Conservation (phyloP, 148 eudicot genomes). For the Rhododendron ferrugineum region DNA sequence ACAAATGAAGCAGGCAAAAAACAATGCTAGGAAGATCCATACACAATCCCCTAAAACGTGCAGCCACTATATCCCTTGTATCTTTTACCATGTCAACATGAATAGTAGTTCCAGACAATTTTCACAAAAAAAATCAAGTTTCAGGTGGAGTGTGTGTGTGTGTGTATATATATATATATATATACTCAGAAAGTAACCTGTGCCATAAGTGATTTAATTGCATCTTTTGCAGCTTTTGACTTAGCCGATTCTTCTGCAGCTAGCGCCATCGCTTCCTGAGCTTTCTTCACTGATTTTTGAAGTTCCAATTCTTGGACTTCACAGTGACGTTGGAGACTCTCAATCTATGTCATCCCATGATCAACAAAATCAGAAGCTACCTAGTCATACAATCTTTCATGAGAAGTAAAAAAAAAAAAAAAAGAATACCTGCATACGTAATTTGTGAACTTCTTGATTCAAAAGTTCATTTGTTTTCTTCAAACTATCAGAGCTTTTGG, state of each 20-base stretch:
- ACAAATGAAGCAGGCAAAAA: neutral
- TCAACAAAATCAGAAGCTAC: slow-evolving; percentile 5
- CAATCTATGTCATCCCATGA: slow-evolving; percentile 47
- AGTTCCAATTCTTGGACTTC: slow-evolving; percentile 80
- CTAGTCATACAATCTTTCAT: neutral
- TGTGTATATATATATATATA: neutral
- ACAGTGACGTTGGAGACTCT: slow-evolving; percentile 58
- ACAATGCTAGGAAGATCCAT: neutral
- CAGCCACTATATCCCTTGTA: neutral
- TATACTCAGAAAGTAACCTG: slow-evolving; percentile 45
- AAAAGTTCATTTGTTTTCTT: slow-evolving; percentile 87
- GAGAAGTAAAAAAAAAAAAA: neutral
- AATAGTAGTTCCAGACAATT: neutral
- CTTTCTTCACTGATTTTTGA: slow-evolving; percentile 63
- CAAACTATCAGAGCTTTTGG: slow-evolving; percentile 76
- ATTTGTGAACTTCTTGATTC: slow-evolving; percentile 76
- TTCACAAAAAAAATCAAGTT: neutral
- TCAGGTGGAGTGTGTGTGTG: neutral
- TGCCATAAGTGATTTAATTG: slow-evolving; percentile 76
- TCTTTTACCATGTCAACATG: neutral
- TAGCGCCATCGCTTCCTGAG: slow-evolving; percentile 74
- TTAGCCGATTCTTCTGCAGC: slow-evolving; percentile 94
- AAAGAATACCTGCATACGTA: slow-evolving; percentile 69
- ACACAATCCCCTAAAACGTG: neutral
- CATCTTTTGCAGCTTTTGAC: slow-evolving; percentile 94